A percentile compares a stretch with the other conserved stretches of the same genome.
These are phyloP conservation scores for Anaeromyces robustus DNA, from an alignment of 192 early-diverging fungal genomes.

Conservation along the genomic window DNA sequence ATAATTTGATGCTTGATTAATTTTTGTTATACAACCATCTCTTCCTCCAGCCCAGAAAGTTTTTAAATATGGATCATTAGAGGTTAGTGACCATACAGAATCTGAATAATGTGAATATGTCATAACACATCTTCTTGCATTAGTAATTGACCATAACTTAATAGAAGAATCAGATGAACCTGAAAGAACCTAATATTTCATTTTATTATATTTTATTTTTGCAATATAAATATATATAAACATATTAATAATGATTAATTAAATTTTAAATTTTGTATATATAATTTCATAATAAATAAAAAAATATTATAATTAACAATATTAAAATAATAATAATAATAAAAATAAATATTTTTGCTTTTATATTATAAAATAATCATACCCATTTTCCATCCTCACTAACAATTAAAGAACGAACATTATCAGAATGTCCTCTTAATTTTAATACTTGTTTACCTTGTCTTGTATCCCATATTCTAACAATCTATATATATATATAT, in stretches of 20 bases:
- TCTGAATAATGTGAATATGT: conserved; percentile 78
- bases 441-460: conserved; percentile 52
- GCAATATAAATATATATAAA: background rate
- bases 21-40: conserved; percentile 83
- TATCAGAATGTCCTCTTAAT: conserved; percentile 89
- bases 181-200: conserved; percentile 78
- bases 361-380: too few relatives aligned
- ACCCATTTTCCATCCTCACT: conserved; percentile 75
- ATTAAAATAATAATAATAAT: too few relatives aligned
- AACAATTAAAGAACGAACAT: conserved; percentile 73
- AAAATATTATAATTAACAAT: too few relatives aligned
- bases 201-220: background rate
- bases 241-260: too few relatives aligned
- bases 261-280: too few relatives aligned
- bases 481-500: conserved; percentile 29
- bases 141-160: conserved; percentile 88
- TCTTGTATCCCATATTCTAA: conserved; percentile 82
- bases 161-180: conserved; percentile 90
- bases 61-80: conserved; percentile 67
- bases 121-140: conserved; percentile 63
- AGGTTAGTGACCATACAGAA: conserved; percentile 81
- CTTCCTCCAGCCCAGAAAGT: conserved; percentile 85
- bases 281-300: too few relatives aligned
- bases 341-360: too few relatives aligned
- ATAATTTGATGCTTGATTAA: conserved; percentile 15